Evolutionary conservation across 768 basidiomycete species (phyloP).

Genomic region (Calvatia gigantea): DNA sequence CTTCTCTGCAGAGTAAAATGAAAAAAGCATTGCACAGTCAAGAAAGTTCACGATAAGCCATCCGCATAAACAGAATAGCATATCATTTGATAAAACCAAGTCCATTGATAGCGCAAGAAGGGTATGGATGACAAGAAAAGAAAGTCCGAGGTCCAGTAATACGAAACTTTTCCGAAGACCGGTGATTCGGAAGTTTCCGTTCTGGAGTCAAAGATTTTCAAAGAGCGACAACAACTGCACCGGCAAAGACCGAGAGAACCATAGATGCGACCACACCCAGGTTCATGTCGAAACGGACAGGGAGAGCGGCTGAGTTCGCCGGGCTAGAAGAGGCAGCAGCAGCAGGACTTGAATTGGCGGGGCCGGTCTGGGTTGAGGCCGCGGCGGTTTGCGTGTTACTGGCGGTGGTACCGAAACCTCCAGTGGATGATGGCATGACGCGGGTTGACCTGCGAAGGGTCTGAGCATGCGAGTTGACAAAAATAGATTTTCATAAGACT

Average conservation of each 20-base stretch:
- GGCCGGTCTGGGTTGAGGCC: conserved; percentile 10
- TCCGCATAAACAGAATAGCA: not conserved
- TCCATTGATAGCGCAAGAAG: not conserved
- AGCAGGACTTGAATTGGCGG: conserved; percentile 10
- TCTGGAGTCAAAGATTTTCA: conserved; percentile 20
- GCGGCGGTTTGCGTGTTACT: conserved; percentile 14
- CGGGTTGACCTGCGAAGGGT: too few relatives aligned
- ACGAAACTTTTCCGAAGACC: not conserved
- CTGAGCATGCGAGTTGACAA: too few relatives aligned
- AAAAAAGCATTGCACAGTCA: not conserved
- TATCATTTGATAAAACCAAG: not conserved
- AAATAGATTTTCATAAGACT: too few relatives aligned
- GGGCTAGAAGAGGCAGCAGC: conserved; percentile 20
- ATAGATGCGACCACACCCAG: conserved; percentile 6
- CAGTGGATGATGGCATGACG: conserved; percentile 5
- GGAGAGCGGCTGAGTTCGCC: conserved; percentile 26
- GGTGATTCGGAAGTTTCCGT: not conserved
- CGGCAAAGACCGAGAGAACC: conserved; percentile 39
- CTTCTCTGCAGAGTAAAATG: not conserved
- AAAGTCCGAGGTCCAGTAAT: not conserved
- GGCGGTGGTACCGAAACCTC: conserved; percentile 18
- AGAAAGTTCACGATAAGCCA: not conserved
- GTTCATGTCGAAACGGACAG: conserved; percentile 26
- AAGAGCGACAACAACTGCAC: conserved; percentile 41
- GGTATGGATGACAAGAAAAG: not conserved